Evolutionary conservation across 1,284 basidiomycete genomes (phyloP).

Genomic region (Ustilago crameri): DNA sequence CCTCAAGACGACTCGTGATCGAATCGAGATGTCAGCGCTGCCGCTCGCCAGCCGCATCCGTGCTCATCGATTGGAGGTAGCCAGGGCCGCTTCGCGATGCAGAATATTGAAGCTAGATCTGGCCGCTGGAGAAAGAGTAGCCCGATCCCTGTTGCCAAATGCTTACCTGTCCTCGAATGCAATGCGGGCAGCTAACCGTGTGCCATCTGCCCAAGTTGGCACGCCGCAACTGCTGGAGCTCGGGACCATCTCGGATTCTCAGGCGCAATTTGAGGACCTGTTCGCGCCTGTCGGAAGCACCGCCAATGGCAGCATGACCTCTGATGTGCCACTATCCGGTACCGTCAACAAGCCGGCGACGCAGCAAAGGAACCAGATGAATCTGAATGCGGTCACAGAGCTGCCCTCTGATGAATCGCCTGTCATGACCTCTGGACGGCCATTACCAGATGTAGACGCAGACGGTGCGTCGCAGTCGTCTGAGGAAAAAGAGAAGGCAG

Average conservation of each 20-base stretch:
- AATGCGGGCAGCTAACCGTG: conserved; percentile 26
- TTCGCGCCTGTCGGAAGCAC: conserved; percentile 25
- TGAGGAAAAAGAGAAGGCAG: conserved; percentile 1
- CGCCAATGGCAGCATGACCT: conserved; percentile 7
- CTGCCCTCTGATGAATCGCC: conserved; percentile 47
- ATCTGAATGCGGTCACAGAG: conserved; percentile 44
- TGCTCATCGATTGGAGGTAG: conserved; percentile 50
- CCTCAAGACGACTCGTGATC: conserved; percentile 58
- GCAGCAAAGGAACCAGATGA: conserved; percentile 48
- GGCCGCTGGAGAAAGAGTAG: conserved; percentile 43
- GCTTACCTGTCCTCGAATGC: conserved; percentile 33
- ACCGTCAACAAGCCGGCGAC: conserved; percentile 43
- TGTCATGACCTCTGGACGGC: conserved; percentile 20
- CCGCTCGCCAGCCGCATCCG: conserved; percentile 50
- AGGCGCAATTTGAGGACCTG: conserved; percentile 44
- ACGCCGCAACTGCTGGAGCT: conserved; percentile 48
- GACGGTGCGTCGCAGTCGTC: conserved; percentile 13
- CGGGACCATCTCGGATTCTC: conserved; percentile 27
- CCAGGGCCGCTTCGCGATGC: conserved; percentile 44
- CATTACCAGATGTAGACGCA: conserved; percentile 4
- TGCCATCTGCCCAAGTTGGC: conserved; percentile 27
- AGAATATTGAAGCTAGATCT: conserved; percentile 53
- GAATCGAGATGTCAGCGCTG: conserved; percentile 58
- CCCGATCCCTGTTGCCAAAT: conserved; percentile 28
- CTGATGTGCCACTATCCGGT: conserved; percentile 9